Conservation (phyloP, 192 early-diverging fungal species). For the Coemansia sp. region DNA sequence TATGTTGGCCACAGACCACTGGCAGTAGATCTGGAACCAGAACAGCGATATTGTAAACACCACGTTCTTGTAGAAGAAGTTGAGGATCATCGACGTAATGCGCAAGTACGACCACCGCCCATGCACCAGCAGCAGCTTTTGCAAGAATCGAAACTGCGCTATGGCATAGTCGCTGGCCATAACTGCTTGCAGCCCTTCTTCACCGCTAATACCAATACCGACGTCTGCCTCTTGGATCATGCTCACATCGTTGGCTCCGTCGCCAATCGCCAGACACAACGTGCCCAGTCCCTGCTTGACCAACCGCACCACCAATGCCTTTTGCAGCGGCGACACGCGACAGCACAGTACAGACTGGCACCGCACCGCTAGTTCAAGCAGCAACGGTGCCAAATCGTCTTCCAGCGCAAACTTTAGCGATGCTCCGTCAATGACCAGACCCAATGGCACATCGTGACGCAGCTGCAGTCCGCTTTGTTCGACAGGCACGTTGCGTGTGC, state of each 20-base stretch:
- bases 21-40: conserved; percentile 88
- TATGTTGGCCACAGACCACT: conserved; percentile 75
- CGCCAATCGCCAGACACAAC: conserved; percentile 91
- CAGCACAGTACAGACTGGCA: conserved; percentile 92
- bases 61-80: conserved; percentile 96
- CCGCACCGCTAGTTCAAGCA: conserved; percentile 73
- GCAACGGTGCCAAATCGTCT: conserved; percentile 54
- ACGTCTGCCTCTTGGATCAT: conserved; percentile 99
- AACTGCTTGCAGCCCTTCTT: conserved; percentile 92
- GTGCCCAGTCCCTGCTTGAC: conserved; percentile 81
- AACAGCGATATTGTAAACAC: conserved; percentile 86
- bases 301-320: conserved; percentile 89
- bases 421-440: conserved; percentile 89
- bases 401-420: conserved; percentile 80
- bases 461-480: conserved; percentile 20
- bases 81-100: conserved; percentile 82
- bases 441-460: conserved; percentile 52
- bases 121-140: conserved; percentile 84
- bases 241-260: conserved; percentile 95
- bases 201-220: conserved; percentile 90
- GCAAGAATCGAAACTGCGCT: conserved; percentile 84
- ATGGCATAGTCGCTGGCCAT: conserved; percentile 94
- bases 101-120: conserved; percentile 91
- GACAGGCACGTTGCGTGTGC: conserved; percentile 44
- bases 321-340: conserved; percentile 94